Percentiles rank a stretch among this genome's conserved stretches.
These are phyloP conservation scores for Ochromonas danica DNA, from an alignment of 108 stramenopile genomes.

Conservation along the genomic window DNA sequence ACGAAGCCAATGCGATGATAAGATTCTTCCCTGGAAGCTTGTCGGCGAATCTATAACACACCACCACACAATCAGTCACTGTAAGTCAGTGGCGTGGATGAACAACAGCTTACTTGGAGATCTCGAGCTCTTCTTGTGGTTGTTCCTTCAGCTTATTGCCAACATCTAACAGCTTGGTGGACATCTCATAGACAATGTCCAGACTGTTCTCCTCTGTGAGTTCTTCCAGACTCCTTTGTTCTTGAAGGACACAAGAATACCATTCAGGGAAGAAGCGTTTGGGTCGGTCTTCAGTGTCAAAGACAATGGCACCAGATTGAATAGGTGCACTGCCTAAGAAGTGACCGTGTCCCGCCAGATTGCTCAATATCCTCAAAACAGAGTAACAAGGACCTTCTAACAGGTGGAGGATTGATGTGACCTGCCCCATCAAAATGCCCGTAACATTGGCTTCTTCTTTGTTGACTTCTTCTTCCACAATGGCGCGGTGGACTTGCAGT, in stretches of 20 bases:
- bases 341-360: not conserved
- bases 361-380: conserved; percentile 8
- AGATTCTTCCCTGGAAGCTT: conserved; percentile 24
- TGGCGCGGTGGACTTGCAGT: not conserved
- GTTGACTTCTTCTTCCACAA: conserved; percentile 34
- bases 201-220: conserved; percentile 2
- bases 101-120: conserved; percentile 8
- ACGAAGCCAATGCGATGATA: not conserved
- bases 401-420: conserved; percentile 10
- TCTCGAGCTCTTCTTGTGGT: conserved; percentile 15
- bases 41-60: conserved; percentile 9
- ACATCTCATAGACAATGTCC: conserved; percentile 7
- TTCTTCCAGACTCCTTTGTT: not conserved
- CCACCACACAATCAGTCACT: not conserved
- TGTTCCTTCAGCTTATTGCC: not conserved
- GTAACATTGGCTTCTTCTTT: conserved; percentile 26
- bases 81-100: not conserved
- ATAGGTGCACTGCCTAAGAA: not conserved
- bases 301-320: conserved; percentile 28
- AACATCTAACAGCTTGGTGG: not conserved
- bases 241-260: conserved; percentile 20
- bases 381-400: conserved; percentile 21
- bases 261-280: conserved; percentile 28
- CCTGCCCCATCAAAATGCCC: conserved; percentile 33
- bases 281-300: conserved; percentile 28